Conservation (phyloP, 2,329 filamentous ascomycete species). For the Aspergillus calidoustus region DNA sequence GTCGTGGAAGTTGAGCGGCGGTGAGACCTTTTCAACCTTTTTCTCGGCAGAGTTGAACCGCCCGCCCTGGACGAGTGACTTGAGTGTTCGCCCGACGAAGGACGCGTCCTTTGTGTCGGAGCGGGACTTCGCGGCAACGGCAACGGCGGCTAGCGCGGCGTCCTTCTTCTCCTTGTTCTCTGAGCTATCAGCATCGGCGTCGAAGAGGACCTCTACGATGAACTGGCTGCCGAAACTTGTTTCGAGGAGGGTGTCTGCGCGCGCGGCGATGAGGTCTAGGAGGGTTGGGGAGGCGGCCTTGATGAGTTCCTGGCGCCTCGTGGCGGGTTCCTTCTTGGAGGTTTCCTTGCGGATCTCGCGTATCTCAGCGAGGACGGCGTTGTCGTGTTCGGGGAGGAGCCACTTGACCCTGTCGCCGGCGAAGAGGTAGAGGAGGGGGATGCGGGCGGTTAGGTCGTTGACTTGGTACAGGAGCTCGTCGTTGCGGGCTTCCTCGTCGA, state of each 20-base stretch:
- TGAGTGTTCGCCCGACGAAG: conserved; percentile 80
- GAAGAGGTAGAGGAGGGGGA: conserved; percentile 80
- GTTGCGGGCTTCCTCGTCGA: conserved; percentile 42
- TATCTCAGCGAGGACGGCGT: conserved; percentile 75
- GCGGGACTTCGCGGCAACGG: conserved; percentile 49
- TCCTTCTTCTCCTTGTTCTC: conserved; percentile 61
- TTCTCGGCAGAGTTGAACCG: conserved; percentile 78
- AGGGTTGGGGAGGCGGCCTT: conserved; percentile 74
- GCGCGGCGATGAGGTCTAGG: conserved; percentile 71
- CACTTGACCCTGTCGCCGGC: conserved; percentile 65
- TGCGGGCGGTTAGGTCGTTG: conserved; percentile 56
- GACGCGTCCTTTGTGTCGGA: conserved; percentile 64
- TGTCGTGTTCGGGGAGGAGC: conserved; percentile 66
- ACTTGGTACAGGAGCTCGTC: conserved; percentile 51
- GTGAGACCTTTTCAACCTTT: conserved; percentile 71
- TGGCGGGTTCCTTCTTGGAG: conserved; percentile 87
- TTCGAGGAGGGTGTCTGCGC: conserved; percentile 69
- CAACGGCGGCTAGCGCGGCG: conserved; percentile 71
- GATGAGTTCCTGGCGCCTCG: conserved; percentile 76
- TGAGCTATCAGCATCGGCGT: conserved; percentile 66
- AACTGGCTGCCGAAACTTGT: conserved; percentile 87
- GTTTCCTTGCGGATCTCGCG: conserved; percentile 79
- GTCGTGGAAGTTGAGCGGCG: conserved; percentile 78
- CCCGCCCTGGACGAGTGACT: conserved; percentile 87
- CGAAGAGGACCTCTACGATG: conserved; percentile 79